Percentiles rank a stretch among this genome's conserved stretches.
These are phyloP conservation scores for Coffea eugenioides DNA, from an alignment of 257 asterid genomes.

Conservation along the genomic window DNA sequence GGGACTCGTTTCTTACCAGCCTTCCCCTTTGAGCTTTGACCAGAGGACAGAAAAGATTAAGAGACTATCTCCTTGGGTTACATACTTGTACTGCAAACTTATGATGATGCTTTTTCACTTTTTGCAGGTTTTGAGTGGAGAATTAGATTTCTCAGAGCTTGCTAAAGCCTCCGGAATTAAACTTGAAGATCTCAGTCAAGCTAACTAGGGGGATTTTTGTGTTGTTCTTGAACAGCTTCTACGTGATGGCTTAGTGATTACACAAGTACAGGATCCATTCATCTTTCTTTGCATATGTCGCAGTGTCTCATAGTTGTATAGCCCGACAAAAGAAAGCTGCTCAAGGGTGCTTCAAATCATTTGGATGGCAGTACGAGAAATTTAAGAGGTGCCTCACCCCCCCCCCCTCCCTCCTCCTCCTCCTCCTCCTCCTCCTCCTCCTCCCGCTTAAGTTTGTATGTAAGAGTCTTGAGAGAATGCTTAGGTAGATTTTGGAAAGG, in stretches of 20 bases:
- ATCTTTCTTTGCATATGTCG: background rate
- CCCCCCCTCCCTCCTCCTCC: too few relatives aligned
- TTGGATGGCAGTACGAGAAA: background rate
- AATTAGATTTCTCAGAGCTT: constrained; percentile 63
- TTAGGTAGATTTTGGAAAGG: too few relatives aligned
- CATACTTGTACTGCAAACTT: background rate
- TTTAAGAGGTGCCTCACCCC: too few relatives aligned
- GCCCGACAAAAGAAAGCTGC: background rate
- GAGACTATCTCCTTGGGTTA: background rate
- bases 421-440: too few relatives aligned
- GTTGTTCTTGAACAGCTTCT: constrained; percentile 2
- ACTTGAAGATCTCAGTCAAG: constrained; percentile 51
- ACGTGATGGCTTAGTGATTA: background rate
- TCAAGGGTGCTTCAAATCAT: background rate
- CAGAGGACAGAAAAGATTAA: background rate
- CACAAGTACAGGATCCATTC: background rate
- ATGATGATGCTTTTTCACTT: constrained; percentile 12
- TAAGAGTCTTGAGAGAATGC: too few relatives aligned
- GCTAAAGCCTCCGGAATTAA: constrained; percentile 67
- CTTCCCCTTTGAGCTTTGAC: background rate
- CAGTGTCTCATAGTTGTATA: background rate
- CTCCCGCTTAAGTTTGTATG: too few relatives aligned
- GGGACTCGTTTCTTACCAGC: background rate
- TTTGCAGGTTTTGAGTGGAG: constrained; percentile 71
- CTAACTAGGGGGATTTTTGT: constrained; percentile 16